Evolutionary conservation across 176 grass and related monocot species (phyloP).

Genomic region (Bolboschoenus planiculmis): DNA sequence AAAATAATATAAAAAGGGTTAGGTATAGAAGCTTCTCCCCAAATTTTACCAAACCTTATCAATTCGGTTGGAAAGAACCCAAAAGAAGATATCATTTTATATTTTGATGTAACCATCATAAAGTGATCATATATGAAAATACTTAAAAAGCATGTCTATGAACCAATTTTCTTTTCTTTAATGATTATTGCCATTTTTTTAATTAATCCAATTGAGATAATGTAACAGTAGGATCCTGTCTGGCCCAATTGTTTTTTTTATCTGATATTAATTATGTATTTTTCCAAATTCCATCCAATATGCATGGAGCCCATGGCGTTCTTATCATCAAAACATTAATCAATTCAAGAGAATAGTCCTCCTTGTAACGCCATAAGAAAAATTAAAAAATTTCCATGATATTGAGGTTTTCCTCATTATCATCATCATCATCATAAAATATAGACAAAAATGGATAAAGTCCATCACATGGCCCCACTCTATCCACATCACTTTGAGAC

Average conservation of each 20-base stretch:
- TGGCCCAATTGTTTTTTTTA: neutral
- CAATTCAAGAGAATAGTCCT: neutral
- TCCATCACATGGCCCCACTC: neutral
- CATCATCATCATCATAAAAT: neutral
- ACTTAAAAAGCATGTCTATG: conserved; percentile 22
- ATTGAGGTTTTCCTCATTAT: too few species aligned
- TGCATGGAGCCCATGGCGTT: neutral
- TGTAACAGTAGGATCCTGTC: neutral
- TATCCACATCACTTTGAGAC: conserved; percentile 20
- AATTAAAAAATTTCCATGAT: too few species aligned
- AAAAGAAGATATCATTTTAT: conserved; percentile 22
- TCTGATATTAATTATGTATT: neutral
- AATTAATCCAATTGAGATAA: neutral
- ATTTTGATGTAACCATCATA: conserved; percentile 7
- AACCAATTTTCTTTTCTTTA: neutral
- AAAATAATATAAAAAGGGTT: conserved; percentile 8
- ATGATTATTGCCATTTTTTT: conserved; percentile 5
- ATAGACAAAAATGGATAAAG: neutral
- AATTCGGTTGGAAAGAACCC: neutral
- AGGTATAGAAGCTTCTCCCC: conserved; percentile 13
- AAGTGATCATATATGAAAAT: conserved; percentile 11
- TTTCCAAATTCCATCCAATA: neutral
- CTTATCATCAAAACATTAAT: neutral
- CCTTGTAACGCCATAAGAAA: neutral
- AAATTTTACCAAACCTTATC: conserved; percentile 26